Evolutionary conservation across 129 eudicot genomes (phyloP).

Genomic region (Artemisia argyi): DNA sequence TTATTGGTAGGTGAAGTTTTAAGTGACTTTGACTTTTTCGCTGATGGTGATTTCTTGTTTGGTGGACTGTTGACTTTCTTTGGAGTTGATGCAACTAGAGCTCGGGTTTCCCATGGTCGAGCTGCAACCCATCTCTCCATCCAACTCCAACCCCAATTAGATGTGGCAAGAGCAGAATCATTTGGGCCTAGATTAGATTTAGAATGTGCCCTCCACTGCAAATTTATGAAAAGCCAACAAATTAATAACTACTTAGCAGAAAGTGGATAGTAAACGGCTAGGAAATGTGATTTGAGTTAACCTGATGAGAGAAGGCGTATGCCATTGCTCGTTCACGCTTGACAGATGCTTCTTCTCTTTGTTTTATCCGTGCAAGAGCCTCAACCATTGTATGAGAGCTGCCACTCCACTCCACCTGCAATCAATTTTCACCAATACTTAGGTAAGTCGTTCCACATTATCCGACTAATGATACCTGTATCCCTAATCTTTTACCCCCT

Average conservation of each 20-base stretch:
- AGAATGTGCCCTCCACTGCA: slow-evolving; percentile 92
- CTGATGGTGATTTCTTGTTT: slow-evolving; percentile 47
- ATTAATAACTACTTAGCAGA: neutral
- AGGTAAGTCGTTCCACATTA: slow-evolving; percentile 5
- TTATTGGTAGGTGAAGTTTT: slow-evolving; percentile 60
- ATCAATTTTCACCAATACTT: slow-evolving; percentile 14
- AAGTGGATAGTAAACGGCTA: slow-evolving; percentile 14
- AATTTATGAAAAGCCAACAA: neutral
- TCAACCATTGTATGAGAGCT: slow-evolving; percentile 73
- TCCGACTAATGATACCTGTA: slow-evolving; percentile 1
- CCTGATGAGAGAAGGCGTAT: slow-evolving; percentile 97
- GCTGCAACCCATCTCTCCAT: slow-evolving; percentile 97
- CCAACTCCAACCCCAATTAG: slow-evolving; percentile 99
- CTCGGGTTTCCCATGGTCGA: slow-evolving; percentile 90
- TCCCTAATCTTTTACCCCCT: neutral
- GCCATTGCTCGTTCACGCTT: slow-evolving; percentile 98
- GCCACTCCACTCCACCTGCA: slow-evolving; percentile 84
- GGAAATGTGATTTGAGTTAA: slow-evolving; percentile 17
- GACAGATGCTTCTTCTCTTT: slow-evolving; percentile 88
- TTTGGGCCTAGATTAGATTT: slow-evolving; percentile 42
- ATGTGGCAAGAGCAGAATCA: slow-evolving; percentile 50
- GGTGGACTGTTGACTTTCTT: slow-evolving; percentile 48
- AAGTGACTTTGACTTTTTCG: slow-evolving; percentile 41
- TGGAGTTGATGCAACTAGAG: slow-evolving; percentile 48
- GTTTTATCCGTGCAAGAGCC: slow-evolving; percentile 73